Base-by-base conservation (phyloP, 306 rosid species). In the Trifolium dubium region DNA sequence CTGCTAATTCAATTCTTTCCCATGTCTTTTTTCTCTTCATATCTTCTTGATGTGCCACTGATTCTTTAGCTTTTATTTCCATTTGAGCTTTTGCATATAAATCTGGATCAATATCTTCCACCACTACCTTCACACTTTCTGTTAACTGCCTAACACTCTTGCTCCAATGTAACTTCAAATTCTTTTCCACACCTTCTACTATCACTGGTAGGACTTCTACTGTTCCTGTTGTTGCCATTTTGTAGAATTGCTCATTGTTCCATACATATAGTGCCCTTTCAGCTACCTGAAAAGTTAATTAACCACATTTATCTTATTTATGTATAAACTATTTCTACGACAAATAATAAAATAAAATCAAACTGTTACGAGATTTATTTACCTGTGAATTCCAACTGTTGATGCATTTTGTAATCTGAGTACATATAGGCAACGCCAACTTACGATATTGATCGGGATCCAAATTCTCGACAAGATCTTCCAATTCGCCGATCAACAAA, bases 341-440 rank as follows among this genome's bases (percentile, higher is more conserved):
- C 5, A 34, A 35, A 32, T 5, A 34, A 3, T 34, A 34, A 34
- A 34, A 35, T 35, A 35, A 35, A 35, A 35, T 35, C 8, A 35
- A 35, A 1, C 3, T 43, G 1, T 11, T 9, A 13, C 50, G 54
- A 56, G 51, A 76, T 60, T 43, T 82, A 71, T 59, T 50, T 83
- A 94, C 98, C 95, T 80, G 92, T 8, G 94, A 89, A 83, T 91
- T 89, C 88, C 92, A 84, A 79, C 98, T 94, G 79, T 78, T 89
- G 4, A 86, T 79, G 81, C 92, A 87, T 77, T 83, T 91, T 28
- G 91, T 87, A 55, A 91, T 85, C 77, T 82, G 90, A 8, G 81
- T 54, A 79, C 92, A 89, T 1, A 91, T 68, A 10, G 94, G 94
- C 83, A 87, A 32, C n/a, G 98, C 97, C 54, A 94, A 64, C 75